Conservation (phyloP, 73 alveolate species). For the Paramecium sonneborni region DNA sequence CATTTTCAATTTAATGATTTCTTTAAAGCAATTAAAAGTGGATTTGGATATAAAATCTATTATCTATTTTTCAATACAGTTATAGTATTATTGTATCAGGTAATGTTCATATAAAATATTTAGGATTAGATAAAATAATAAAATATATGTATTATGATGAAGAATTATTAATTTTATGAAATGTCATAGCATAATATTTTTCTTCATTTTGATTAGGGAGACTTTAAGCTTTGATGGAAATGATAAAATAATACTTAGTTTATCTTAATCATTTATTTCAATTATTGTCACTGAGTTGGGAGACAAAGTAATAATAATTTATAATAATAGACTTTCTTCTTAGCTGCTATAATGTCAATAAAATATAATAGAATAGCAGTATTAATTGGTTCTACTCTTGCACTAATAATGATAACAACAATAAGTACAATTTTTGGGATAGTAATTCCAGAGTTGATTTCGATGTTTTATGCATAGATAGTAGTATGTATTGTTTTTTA, state of each 20-base stretch:
- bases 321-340: neutral
- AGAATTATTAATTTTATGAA: neutral
- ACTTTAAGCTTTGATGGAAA: neutral
- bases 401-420: neutral
- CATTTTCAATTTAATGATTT: too few relatives aligned
- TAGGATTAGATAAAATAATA: too few relatives aligned
- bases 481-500: neutral
- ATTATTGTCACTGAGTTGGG: slow-evolving; percentile 37
- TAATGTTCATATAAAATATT: too few relatives aligned
- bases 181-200: neutral
- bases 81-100: too few relatives aligned
- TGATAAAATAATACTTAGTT: neutral
- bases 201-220: neutral
- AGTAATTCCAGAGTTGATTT: slow-evolving; percentile 19
- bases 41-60: too few relatives aligned
- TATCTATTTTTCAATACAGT: too few relatives aligned
- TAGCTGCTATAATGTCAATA: slow-evolving; percentile 53
- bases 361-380: slow-evolving; percentile 48
- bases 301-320: slow-evolving; percentile 2
- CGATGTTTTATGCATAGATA: neutral
- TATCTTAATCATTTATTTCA: slow-evolving; percentile 5
- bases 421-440: slow-evolving; percentile 17
- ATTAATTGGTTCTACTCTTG: neutral
- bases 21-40: too few relatives aligned
- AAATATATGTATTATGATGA: neutral